Percentiles rank a stretch among this genome's conserved stretches.
phyloP scores from a whole-genome alignment of 176 grass and related monocot genomes.

The Hordeum marinum region DNA sequence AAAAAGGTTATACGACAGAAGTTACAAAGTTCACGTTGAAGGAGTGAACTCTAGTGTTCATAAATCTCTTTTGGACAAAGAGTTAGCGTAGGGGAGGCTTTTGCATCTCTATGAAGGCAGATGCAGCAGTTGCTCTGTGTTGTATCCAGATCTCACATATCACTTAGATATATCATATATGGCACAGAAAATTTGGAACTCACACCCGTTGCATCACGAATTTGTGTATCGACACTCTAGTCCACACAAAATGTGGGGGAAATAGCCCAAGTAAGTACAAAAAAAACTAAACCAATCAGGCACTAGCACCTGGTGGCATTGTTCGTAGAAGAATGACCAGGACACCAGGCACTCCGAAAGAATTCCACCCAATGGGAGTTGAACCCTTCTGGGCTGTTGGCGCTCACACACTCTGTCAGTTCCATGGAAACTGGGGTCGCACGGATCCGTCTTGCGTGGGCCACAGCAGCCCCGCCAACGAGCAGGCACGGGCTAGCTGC shows the following conservation, averaged over 20 bases:
- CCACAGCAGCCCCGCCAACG: too few species aligned
- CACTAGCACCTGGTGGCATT: background rate
- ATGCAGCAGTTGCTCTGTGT: background rate
- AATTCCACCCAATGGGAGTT: background rate
- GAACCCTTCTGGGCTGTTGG: background rate
- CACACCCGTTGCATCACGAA: background rate
- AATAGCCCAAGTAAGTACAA: background rate
- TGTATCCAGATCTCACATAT: background rate
- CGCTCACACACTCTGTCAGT: background rate
- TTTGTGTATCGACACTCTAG: background rate
- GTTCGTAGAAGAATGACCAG: background rate
- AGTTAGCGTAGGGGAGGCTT: background rate
- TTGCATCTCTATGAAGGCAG: background rate
- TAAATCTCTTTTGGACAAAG: slow-evolving; percentile 22
- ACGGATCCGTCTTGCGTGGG: too few species aligned
- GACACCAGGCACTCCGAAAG: background rate
- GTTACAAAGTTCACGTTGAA: background rate
- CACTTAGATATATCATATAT: background rate
- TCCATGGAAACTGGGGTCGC: too few species aligned
- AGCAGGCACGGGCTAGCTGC: too few species aligned
- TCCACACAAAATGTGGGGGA: background rate
- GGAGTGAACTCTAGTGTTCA: background rate
- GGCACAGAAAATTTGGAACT: background rate
- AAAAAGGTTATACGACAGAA: background rate
- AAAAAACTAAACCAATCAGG: background rate